A percentile compares a stretch with the other conserved stretches of the same genome.
Evolutionary conservation across 441 rosid genomes (phyloP).

Genomic region (Flueggea neowawraea): DNA sequence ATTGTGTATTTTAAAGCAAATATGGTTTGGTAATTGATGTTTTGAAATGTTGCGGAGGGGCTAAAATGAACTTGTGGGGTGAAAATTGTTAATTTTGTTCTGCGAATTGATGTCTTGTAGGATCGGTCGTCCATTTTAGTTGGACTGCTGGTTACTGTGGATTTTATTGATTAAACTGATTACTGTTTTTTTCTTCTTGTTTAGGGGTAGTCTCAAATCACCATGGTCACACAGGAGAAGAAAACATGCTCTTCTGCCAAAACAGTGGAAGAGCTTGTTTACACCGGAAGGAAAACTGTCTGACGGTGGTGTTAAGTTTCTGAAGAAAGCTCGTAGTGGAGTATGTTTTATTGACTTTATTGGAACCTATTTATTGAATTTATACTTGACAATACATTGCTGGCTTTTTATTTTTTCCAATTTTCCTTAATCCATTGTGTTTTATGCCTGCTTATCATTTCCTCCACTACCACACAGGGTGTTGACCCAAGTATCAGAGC

Average conservation of each 20-base stretch:
- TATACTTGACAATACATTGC: too few species aligned
- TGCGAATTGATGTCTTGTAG: background rate
- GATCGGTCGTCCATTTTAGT: background rate
- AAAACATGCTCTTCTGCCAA: constrained; percentile 70
- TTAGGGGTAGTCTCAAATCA: constrained; percentile 73
- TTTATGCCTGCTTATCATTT: too few species aligned
- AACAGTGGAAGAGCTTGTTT: constrained; percentile 73
- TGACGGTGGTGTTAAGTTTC: constrained; percentile 76
- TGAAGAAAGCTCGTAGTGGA: constrained; percentile 90
- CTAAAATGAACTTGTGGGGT: too few species aligned
- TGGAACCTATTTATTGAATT: too few species aligned
- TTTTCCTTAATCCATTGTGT: too few species aligned
- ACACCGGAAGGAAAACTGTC: constrained; percentile 62
- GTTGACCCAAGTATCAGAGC: constrained; percentile 84
- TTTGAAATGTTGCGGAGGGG: too few species aligned
- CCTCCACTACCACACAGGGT: background rate
- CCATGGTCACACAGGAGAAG: constrained; percentile 92
- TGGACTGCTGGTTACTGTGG: background rate
- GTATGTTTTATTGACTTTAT: constrained; percentile 32
- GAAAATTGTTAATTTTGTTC: too few species aligned
- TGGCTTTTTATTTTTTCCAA: too few species aligned
- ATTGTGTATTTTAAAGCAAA: too few species aligned
- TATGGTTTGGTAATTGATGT: too few species aligned
- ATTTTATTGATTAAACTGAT: constrained; percentile 7
- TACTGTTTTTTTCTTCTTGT: constrained; percentile 5